A percentile compares a stretch with the other conserved stretches of the same genome.
Evolutionary conservation across 306 rosid species (phyloP).

Genomic region (Quercus engelmannii): DNA sequence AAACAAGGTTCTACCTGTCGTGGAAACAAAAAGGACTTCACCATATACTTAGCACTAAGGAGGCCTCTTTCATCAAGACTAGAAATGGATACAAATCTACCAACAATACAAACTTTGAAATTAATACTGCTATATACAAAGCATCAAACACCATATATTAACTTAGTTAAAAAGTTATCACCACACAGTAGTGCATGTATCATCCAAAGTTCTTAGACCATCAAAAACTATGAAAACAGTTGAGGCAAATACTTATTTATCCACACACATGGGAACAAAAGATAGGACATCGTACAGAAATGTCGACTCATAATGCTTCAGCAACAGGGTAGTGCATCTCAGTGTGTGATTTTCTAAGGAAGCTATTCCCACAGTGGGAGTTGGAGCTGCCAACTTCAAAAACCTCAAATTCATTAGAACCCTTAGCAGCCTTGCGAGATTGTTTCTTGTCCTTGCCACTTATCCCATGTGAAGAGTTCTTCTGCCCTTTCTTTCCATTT

Average conservation of each 20-base stretch:
- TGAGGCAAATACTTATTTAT: slow-evolving; percentile 27
- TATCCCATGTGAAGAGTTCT: slow-evolving; percentile 45
- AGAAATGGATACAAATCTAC: not conserved
- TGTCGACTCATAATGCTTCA: slow-evolving; percentile 54
- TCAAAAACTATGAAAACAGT: not conserved
- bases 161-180: not conserved
- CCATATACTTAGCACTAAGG: not conserved
- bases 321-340: slow-evolving; percentile 59
- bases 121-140: not conserved
- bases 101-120: not conserved
- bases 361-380: slow-evolving; percentile 52
- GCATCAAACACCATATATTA: not conserved
- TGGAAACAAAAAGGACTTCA: no score
- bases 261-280: slow-evolving; percentile 16
- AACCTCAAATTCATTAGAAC: slow-evolving; percentile 44
- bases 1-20: no score
- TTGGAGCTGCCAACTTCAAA: slow-evolving; percentile 43
- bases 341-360: slow-evolving; percentile 43
- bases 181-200: not conserved
- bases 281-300: slow-evolving; percentile 1
- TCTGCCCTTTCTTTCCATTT: slow-evolving; percentile 66
- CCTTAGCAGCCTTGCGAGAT: slow-evolving; percentile 32
- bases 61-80: not conserved
- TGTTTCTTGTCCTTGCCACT: slow-evolving; percentile 64
- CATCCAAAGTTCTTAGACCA: not conserved